Conservation (phyloP, 2,329 filamentous ascomycete species). For the Truncatella angustata region DNA sequence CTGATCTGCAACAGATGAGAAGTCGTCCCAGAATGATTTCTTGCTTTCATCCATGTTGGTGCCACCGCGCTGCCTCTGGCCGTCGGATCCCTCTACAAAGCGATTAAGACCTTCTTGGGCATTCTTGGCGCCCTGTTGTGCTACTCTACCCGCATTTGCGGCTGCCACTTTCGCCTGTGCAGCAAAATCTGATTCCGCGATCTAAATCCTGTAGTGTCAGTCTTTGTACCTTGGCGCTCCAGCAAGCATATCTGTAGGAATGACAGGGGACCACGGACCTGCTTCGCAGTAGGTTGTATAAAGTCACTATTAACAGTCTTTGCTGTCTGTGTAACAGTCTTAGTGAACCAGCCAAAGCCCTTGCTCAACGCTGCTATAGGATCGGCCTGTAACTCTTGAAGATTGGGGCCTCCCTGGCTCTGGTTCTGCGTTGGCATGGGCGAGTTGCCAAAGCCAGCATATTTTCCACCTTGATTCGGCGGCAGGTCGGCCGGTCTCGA, state of each 20-base stretch:
- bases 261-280: conserved; percentile 53
- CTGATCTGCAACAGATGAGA: conserved; percentile 68
- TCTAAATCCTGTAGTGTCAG: conserved; percentile 40
- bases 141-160: conserved; percentile 64
- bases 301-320: conserved; percentile 89
- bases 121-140: conserved; percentile 68
- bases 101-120: conserved; percentile 79
- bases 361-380: conserved; percentile 85
- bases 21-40: conserved; percentile 90
- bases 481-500: conserved; percentile 69
- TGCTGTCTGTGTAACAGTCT: conserved; percentile 83
- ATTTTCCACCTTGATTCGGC: conserved; percentile 91
- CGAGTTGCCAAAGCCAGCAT: conserved; percentile 82
- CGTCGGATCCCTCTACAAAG: conserved; percentile 76
- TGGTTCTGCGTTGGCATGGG: conserved; percentile 51
- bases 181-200: conserved; percentile 78
- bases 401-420: conserved; percentile 53
- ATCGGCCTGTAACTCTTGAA: conserved; percentile 91
- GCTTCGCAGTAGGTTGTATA: conserved; percentile 88
- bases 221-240: too few species aligned
- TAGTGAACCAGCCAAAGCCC: conserved; percentile 91
- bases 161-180: conserved; percentile 62
- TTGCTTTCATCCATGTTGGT: conserved; percentile 60
- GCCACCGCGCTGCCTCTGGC: conserved; percentile 26
- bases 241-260: neutral